Base-by-base conservation (phyloP, 2,329 filamentous ascomycete genomes). In the Teratosphaeria epicoccoides region DNA sequence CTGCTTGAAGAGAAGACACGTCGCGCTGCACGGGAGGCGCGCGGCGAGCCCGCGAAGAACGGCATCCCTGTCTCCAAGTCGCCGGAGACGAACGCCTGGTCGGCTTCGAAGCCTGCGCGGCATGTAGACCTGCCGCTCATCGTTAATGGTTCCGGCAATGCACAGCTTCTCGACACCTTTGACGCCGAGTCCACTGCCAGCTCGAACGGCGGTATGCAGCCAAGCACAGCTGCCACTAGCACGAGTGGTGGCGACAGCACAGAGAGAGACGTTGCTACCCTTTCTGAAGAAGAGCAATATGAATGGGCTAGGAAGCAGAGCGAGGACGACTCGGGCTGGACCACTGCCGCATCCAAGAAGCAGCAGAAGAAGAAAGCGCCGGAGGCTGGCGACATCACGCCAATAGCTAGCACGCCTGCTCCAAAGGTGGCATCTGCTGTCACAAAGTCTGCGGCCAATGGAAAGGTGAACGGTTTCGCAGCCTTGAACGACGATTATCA, bases 21-120 rank as follows among this genome's bases (percentile, higher is more conserved):
- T 58, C 85, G 89, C 56, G 78, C 79, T 54, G 89, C 89, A 51
- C 83, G 91, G 59, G 80, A 89, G 66, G 81, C 87, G 47, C 88
- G 94, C 68, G 89, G 89, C 55, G 82, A 87, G 59, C 76, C 87
- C 44, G 86, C 88, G 51, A 88, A 88, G 76, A 90, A 93, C 61
- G 89, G 90, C 56, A 68, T 79, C 28, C 69, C 72, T 45, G 67
- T 71, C 45, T 68, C 74, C 23, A 70, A 73, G 52, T 66, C 73
- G 51, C 73, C 75, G n/a, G 62, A 71, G 37, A 69, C 68, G 46
- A 83, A 77, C 66, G 75, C 75, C 24, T 84, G 81, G 81, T 70
- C 69, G 47, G 56, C 66, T n/a, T 20, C 50, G 11, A 55, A 49
- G 46, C 17, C 54, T n/a, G 22, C 45, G 4, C 24, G 61, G 46